Evolutionary conservation across 1,139 yeast genomes (phyloP), one percentile per base, ranked within the genome.

Genomic region (Pichiaceae sp.): DNA sequence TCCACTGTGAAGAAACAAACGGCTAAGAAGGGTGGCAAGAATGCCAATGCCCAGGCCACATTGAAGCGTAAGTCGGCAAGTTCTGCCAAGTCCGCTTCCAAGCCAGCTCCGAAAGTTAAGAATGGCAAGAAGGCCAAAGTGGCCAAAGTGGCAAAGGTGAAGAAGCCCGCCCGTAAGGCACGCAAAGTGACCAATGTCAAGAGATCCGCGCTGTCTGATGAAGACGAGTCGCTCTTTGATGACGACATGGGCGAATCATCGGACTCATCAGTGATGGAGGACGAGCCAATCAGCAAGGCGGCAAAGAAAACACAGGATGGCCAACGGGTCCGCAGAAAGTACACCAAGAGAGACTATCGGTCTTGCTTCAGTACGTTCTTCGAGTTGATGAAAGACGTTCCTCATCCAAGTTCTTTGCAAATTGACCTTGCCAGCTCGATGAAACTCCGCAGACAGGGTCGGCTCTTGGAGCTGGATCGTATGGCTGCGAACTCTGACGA

Each of bases 401-500:
- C 53, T 6, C 51, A 49, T 34, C 52, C 53, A 3, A 44, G 49
- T 7, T 32, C 42, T 4, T 17, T 35, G 6, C 43, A 48, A 4
- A 42, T 48, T 19, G 50, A 46, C 33, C 23, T 47, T 3, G 39
- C 43, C 35, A 38, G 48, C 20, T 50, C 44, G 31, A 48, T 52
- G 53, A 52, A 49, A 32, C 41, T 52, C n/a, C 55, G 50, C 37
- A 47, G 54, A 32, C 56, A 52, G 32, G 46, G 47, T 33, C 38
- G 54, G 30, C 38, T 52, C 20, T 39, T 52, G 9, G 51, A 52
- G 32, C 32, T 52, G 25, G 55, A 47, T 17, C 38, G 48, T 18
- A 30, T 43, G 19, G 43, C 38, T 3, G 43, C 41, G 7, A 41
- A 36, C 28, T 43, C 42, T 29, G 35, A 42, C 4, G 45, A 43